A percentile compares a stretch with the other conserved stretches of the same genome.
Conservation (phyloP, 164 flowering plant genomes). For the Umbellularia californica region DNA sequence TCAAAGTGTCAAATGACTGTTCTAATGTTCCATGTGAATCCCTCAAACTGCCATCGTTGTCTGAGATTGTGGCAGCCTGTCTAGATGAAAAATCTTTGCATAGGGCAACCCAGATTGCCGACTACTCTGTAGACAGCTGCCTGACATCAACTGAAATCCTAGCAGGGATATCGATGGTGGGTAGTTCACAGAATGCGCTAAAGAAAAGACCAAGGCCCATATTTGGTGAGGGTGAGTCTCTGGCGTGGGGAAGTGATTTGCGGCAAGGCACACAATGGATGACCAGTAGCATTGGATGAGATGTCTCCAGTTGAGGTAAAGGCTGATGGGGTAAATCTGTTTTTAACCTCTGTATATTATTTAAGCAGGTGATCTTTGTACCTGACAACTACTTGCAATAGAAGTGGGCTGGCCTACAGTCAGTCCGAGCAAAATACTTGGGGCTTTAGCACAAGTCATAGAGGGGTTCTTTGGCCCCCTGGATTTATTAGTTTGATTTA, state of each 20-base stretch:
- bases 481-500: too few species aligned
- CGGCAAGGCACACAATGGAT: slow-evolving; percentile 61
- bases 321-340: neutral
- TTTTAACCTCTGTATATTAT: neutral
- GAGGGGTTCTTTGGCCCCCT: too few species aligned
- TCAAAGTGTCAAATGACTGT: slow-evolving; percentile 53
- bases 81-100: slow-evolving; percentile 35
- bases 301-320: neutral
- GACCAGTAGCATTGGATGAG: slow-evolving; percentile 22
- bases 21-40: slow-evolving; percentile 32
- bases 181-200: slow-evolving; percentile 33
- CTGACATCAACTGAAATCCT: slow-evolving; percentile 61
- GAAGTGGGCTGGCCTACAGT: too few species aligned
- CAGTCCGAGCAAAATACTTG: too few species aligned
- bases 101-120: slow-evolving; percentile 42
- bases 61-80: slow-evolving; percentile 39
- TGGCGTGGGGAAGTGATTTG: slow-evolving; percentile 40
- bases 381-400: neutral
- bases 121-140: slow-evolving; percentile 71
- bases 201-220: slow-evolving; percentile 68
- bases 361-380: neutral
- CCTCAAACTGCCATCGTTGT: slow-evolving; percentile 40
- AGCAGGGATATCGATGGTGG: slow-evolving; percentile 29
- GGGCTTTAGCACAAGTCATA: too few species aligned
- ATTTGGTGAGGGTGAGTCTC: slow-evolving; percentile 40